phyloP scores from a whole-genome alignment of 495 filamentous ascomycete species.

The Trypethelium eluteriae region DNA sequence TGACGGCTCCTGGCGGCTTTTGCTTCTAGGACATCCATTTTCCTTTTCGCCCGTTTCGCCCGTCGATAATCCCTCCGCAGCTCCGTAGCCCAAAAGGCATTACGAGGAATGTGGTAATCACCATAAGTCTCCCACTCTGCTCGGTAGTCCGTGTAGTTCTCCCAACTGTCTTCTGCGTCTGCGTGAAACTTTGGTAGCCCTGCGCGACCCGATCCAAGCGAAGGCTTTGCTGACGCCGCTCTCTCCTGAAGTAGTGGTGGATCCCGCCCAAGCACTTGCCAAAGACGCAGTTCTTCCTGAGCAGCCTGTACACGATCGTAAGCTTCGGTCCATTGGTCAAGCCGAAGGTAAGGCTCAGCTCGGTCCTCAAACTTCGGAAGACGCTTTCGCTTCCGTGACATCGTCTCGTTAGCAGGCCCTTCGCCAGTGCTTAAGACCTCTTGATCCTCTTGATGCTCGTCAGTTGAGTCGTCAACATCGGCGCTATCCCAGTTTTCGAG shows the following conservation, averaged over 20 bases:
- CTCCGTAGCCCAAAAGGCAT: not conserved
- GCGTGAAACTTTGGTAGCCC: not conserved
- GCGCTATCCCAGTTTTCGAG: not conserved
- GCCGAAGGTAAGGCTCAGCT: not conserved
- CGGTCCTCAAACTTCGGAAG: not conserved
- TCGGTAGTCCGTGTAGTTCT: not conserved
- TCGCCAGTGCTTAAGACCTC: not conserved
- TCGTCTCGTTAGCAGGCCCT: not conserved
- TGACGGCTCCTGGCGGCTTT: not conserved
- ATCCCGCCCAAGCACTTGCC: not conserved
- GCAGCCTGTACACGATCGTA: not conserved
- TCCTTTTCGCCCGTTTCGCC: not conserved
- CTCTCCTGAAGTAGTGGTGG: not conserved
- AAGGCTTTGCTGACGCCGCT: not conserved
- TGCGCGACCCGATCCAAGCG: no score
- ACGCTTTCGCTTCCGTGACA: not conserved
- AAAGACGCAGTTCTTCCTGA: not conserved
- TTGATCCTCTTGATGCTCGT: not conserved
- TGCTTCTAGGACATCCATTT: not conserved
- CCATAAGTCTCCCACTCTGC: conserved; percentile 9
- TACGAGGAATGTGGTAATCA: not conserved
- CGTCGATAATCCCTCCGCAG: not conserved
- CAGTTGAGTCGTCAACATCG: not conserved
- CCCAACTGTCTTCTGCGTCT: not conserved
- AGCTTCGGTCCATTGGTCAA: not conserved